These are phyloP conservation scores for Aspergillus sergii DNA, from an alignment of 2,329 filamentous ascomycete species.

Conservation along the genomic window DNA sequence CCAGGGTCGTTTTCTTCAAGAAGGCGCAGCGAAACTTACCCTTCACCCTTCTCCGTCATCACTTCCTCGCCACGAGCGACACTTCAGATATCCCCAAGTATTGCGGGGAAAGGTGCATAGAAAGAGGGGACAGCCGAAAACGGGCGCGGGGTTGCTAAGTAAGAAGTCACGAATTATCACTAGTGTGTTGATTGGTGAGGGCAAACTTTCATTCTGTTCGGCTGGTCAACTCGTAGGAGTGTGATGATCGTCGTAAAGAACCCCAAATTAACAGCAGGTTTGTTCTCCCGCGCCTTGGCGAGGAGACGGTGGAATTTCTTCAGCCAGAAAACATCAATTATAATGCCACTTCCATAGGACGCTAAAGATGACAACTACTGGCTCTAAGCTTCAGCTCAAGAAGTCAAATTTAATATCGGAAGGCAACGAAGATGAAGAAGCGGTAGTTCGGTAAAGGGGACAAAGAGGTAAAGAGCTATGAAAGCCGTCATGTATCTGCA, in stretches of 20 bases:
- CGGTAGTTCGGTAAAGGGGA: neutral
- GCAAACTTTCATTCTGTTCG: neutral
- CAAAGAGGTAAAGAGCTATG: neutral
- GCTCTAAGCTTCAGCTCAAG: neutral
- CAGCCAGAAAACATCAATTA: neutral
- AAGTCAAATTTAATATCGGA: neutral
- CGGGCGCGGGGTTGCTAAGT: neutral
- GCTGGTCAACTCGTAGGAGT: neutral
- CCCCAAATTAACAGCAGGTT: neutral
- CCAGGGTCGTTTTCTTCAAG: slow-evolving; percentile 10
- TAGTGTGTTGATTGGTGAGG: slow-evolving; percentile 4
- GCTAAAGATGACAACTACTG: neutral
- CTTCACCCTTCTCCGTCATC: slow-evolving; percentile 36
- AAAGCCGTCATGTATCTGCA: neutral
- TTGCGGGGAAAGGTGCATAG: neutral
- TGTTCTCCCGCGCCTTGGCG: slow-evolving; percentile 18
- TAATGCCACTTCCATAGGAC: neutral
- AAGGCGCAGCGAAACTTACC: slow-evolving; percentile 25
- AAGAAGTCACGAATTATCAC: neutral
- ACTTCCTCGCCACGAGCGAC: slow-evolving; percentile 13
- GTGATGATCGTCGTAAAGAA: neutral
- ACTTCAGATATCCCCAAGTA: neutral
- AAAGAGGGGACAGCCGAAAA: neutral
- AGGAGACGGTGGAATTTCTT: neutral
- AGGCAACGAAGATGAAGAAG: neutral